Evolutionary conservation across 2,329 filamentous ascomycete genomes (phyloP).

Genomic region (Clonostachys rhizophaga): DNA sequence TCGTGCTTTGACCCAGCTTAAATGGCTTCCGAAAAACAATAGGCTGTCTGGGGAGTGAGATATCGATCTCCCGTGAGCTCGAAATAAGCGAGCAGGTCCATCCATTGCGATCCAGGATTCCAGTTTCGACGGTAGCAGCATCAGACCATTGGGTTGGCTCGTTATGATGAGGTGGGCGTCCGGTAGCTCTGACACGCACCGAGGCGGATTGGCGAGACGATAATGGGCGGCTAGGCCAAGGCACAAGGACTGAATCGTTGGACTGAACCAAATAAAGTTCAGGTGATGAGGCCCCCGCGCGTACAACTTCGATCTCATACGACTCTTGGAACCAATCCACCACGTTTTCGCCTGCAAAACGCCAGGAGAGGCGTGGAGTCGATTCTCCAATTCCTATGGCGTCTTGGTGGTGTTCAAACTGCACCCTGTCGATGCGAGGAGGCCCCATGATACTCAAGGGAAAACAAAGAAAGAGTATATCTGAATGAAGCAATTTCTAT

Average conservation of each 20-base stretch:
- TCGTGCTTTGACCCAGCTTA: not conserved
- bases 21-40: not conserved
- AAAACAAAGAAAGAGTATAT: no score
- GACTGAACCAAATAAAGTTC: not conserved
- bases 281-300: not conserved
- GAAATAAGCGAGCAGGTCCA: not conserved
- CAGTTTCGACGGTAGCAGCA: slow-evolving; percentile 7
- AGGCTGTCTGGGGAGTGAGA: slow-evolving; percentile 4
- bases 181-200: slow-evolving; percentile 19
- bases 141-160: not conserved
- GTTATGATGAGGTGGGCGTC: slow-evolving; percentile 1
- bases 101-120: slow-evolving; percentile 10
- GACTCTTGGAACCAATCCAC: not conserved
- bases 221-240: slow-evolving; percentile 11
- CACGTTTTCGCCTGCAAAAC: no score
- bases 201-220: slow-evolving; percentile 14
- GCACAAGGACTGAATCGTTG: slow-evolving; percentile 1
- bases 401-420: no score
- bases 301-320: not conserved
- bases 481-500: no score
- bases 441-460: no score
- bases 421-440: no score
- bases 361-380: no score
- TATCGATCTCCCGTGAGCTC: not conserved
- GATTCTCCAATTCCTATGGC: no score